A percentile compares a stretch with the other conserved stretches of the same genome.
These are phyloP conservation scores for Venturia effusa DNA, from an alignment of 2,329 filamentous ascomycete genomes.

Conservation along the genomic window DNA sequence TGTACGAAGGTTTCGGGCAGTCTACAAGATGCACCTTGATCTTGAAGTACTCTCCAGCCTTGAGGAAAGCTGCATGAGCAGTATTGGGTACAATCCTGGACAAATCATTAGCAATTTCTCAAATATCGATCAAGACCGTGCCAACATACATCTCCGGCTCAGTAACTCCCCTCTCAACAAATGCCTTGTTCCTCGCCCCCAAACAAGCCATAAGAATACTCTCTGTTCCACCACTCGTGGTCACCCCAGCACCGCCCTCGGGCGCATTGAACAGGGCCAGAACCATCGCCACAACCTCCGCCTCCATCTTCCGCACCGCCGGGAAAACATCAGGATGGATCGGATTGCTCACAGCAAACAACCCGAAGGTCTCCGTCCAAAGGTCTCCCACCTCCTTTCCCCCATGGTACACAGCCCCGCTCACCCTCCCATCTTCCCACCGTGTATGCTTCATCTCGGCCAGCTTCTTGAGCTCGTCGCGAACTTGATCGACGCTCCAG, in stretches of 20 bases:
- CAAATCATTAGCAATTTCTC: constrained; percentile 10
- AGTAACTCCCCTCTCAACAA: constrained; percentile 71
- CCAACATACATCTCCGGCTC: constrained; percentile 79
- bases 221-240: constrained; percentile 88
- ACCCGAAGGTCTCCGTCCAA: constrained; percentile 85
- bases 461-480: constrained; percentile 67
- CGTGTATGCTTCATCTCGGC: constrained; percentile 83
- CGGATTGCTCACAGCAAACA: constrained; percentile 91
- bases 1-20: constrained; percentile 76
- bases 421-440: constrained; percentile 94
- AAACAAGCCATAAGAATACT: constrained; percentile 94
- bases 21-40: constrained; percentile 87
- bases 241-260: constrained; percentile 72
- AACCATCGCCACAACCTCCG: constrained; percentile 92
- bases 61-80: constrained; percentile 91
- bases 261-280: constrained; percentile 83
- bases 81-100: constrained; percentile 83
- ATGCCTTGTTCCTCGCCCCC: constrained; percentile 80
- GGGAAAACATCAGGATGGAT: constrained; percentile 98
- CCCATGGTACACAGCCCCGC: constrained; percentile 92
- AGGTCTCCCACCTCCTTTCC: constrained; percentile 70
- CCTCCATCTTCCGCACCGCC: constrained; percentile 97
- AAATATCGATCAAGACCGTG: constrained; percentile 13
- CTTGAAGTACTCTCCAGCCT: constrained; percentile 90
- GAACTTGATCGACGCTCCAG: constrained; percentile 67